Conservation (phyloP, 805 yeast genomes). For the Kuraishia ogatae region DNA sequence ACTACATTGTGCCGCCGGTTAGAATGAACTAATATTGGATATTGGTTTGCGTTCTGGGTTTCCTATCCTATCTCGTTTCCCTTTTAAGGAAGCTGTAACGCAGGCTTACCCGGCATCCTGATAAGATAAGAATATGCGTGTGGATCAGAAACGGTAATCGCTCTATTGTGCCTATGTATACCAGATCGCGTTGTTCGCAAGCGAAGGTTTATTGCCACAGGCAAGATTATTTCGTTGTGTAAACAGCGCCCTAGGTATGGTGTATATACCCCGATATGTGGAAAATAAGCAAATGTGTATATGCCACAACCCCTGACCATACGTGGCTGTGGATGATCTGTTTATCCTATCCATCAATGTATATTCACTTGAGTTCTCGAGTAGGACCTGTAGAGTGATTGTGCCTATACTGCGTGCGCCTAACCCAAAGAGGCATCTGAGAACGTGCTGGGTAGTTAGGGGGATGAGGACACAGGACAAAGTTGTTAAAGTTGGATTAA, state of each 20-base stretch:
- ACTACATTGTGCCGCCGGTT: neutral
- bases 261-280: neutral
- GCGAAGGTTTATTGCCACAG: too few species aligned
- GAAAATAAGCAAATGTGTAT: neutral
- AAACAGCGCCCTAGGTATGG: too few species aligned
- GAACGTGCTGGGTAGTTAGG: neutral
- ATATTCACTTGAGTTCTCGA: too few species aligned
- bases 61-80: neutral
- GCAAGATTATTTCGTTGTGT: too few species aligned
- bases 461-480: too few species aligned
- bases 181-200: too few species aligned
- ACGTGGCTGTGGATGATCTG: too few species aligned
- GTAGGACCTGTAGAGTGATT: too few species aligned
- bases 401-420: too few species aligned
- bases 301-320: too few species aligned
- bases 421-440: neutral
- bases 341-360: too few species aligned
- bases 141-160: neutral
- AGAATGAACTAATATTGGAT: neutral
- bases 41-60: neutral
- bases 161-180: neutral
- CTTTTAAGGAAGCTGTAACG: neutral
- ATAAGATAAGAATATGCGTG: neutral
- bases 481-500: too few species aligned
- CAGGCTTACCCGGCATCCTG: neutral